Evolutionary conservation across 495 filamentous ascomycete species (phyloP).

Genomic region (Aspergillus kassunensis): DNA sequence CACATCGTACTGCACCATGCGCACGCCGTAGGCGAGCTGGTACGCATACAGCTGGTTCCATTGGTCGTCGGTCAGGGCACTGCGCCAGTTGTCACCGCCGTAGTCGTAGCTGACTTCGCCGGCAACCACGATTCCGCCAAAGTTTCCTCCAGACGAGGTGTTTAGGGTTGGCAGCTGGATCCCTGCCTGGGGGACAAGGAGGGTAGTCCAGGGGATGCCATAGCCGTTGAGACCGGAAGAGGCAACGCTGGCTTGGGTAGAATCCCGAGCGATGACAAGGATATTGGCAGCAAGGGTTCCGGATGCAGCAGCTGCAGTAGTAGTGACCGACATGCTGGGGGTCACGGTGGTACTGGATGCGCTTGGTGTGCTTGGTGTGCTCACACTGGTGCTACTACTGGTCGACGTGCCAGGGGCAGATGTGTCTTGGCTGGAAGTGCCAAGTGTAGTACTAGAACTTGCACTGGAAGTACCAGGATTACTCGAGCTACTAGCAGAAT

Average conservation of each 20-base stretch:
- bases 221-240: conserved; percentile 55
- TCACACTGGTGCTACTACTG: neutral
- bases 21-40: conserved; percentile 53
- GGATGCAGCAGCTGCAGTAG: conserved; percentile 1
- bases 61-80: conserved; percentile 53
- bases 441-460: conserved; percentile 14
- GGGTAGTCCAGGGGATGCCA: conserved; percentile 54
- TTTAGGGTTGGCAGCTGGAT: conserved; percentile 50
- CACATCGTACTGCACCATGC: conserved; percentile 59
- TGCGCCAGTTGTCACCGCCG: conserved; percentile 38
- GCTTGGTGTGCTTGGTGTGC: conserved; percentile 2
- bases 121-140: conserved; percentile 52
- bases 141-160: conserved; percentile 48
- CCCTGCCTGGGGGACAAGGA: conserved; percentile 51
- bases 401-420: conserved; percentile 10
- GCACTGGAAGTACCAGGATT: conserved; percentile 2
- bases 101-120: conserved; percentile 56
- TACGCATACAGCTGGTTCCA: conserved; percentile 56
- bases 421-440: conserved; percentile 8
- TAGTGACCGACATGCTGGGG: conserved; percentile 17
- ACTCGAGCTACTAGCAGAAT: conserved; percentile 13
- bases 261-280: conserved; percentile 55
- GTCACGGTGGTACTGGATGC: conserved; percentile 10
- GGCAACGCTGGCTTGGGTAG: conserved; percentile 41
- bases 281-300: conserved; percentile 44